phyloP scores from a whole-genome alignment of 305 asterid genomes.

The Fraxinus sp. region DNA sequence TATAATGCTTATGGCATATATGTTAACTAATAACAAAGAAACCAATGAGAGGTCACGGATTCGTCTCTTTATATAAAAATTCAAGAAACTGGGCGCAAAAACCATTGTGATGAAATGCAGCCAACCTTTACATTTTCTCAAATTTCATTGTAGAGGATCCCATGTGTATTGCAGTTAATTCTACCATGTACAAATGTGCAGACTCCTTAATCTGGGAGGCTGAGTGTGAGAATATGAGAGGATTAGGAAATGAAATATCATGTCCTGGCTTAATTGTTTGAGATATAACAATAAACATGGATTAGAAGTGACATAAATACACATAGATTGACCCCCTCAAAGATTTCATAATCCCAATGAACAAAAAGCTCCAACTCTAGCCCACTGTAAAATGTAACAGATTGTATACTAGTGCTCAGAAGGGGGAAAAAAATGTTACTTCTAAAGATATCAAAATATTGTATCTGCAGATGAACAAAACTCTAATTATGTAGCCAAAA shows the following conservation, averaged over 20 bases:
- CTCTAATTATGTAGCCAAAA: background rate
- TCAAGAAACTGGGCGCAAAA: background rate
- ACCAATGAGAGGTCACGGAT: background rate
- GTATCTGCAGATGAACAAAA: background rate
- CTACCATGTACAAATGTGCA: background rate
- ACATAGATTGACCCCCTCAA: background rate
- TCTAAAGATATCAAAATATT: background rate
- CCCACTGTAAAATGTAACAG: background rate
- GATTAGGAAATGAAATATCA: background rate
- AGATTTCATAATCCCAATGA: background rate
- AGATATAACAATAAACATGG: background rate
- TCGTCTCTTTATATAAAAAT: background rate
- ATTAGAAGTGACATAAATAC: background rate
- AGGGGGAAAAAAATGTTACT: background rate
- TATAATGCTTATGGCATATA: background rate
- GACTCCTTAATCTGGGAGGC: background rate
- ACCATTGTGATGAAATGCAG: conserved; percentile 7
- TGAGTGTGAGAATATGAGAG: background rate
- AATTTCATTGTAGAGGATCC: background rate
- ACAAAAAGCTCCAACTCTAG: background rate
- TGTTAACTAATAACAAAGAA: background rate
- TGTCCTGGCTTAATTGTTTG: background rate
- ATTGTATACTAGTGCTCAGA: background rate
- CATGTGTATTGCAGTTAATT: background rate
- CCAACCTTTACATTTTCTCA: background rate